Conservation (phyloP, 2,329 filamentous ascomycete genomes). For the Aspergillus sp. region DNA sequence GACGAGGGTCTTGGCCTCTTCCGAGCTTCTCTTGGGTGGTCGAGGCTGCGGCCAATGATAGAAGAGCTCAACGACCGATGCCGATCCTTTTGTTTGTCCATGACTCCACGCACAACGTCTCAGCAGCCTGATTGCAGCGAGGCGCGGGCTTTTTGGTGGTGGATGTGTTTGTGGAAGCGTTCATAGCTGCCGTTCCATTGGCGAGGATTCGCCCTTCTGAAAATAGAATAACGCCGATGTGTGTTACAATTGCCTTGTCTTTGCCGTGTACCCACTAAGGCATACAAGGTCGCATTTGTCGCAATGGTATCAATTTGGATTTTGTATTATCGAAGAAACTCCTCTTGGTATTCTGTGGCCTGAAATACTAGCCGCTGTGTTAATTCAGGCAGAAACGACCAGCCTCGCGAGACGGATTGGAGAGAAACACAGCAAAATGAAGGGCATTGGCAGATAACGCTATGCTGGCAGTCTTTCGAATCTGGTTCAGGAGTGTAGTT, state of each 20-base stretch:
- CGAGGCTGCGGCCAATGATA: slow-evolving; percentile 10
- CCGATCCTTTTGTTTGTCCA: neutral
- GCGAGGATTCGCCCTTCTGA: neutral
- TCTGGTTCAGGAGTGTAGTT: neutral
- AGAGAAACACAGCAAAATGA: no score
- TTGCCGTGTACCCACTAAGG: neutral
- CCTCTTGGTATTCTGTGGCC: no score
- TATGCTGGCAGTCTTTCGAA: no score
- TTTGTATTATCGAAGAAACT: no score
- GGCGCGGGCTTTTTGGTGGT: neutral
- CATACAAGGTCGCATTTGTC: no score
- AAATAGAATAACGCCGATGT: neutral
- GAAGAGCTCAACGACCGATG: neutral
- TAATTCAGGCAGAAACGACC: no score
- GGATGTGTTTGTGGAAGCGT: neutral
- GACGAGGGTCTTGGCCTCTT: slow-evolving; percentile 15
- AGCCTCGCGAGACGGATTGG: no score
- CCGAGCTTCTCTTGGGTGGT: neutral
- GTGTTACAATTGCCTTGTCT: neutral
- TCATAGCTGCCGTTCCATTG: neutral
- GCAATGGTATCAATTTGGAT: no score
- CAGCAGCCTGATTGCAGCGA: no score
- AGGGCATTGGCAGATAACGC: no score
- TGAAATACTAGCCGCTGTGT: no score
- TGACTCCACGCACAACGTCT: neutral